Evolutionary conservation across 768 basidiomycete genomes (phyloP).

Genomic region (Suillus alpinus): DNA sequence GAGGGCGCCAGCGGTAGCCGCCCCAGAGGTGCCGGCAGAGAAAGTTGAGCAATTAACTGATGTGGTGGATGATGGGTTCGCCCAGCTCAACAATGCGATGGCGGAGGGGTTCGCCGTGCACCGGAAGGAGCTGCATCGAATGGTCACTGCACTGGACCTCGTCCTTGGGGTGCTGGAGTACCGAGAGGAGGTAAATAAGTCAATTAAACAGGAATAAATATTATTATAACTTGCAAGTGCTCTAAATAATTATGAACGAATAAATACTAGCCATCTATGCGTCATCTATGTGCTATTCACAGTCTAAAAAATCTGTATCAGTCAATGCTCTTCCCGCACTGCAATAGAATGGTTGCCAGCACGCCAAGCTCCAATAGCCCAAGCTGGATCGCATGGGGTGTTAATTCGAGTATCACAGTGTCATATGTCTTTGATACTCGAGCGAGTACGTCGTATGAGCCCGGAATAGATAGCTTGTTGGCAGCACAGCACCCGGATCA

Average conservation of each 20-base stretch:
- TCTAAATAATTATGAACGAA: background rate
- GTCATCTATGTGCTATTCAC: background rate
- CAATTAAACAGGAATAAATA: background rate
- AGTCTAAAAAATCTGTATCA: constrained; percentile 19
- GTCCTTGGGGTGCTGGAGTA: background rate
- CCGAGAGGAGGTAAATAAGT: background rate
- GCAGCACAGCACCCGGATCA: constrained; percentile 1
- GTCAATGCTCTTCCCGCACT: constrained; percentile 63
- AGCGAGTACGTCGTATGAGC: constrained; percentile 41
- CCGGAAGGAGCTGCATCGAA: background rate
- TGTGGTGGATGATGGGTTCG: background rate
- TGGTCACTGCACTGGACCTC: background rate
- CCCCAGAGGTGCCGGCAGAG: background rate
- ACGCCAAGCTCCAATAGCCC: constrained; percentile 52
- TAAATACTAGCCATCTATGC: background rate
- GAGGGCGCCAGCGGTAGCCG: background rate
- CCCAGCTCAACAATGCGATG: background rate
- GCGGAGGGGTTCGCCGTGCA: background rate
- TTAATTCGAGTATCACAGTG: constrained; percentile 51
- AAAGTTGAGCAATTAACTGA: background rate
- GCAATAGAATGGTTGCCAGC: constrained; percentile 52
- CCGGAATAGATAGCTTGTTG: constrained; percentile 46
- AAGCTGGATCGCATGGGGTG: constrained; percentile 50
- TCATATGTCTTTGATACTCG: constrained; percentile 46
- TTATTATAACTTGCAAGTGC: background rate